A percentile compares a stretch with the other conserved stretches of the same genome.
phyloP scores from a whole-genome alignment of 225 moss, liverwort and hornwort species.

The Physcomitrium patens region DNA sequence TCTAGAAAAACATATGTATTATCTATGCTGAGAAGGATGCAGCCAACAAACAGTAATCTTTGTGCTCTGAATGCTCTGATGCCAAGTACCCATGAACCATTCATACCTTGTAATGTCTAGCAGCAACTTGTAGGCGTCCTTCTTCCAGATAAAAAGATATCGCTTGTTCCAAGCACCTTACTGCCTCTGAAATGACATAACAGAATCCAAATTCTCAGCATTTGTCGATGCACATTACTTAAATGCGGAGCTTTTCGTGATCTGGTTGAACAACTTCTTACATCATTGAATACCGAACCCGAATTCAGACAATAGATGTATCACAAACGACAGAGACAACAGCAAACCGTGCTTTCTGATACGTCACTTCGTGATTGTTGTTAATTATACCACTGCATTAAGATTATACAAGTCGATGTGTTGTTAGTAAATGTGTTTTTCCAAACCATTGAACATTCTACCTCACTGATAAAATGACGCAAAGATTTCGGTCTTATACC shows the following conservation, averaged over 20 bases:
- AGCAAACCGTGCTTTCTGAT: too few species aligned
- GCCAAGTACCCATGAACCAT: neutral
- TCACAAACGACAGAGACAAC: too few species aligned
- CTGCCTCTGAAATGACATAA: slow-evolving; percentile 27
- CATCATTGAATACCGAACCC: too few species aligned
- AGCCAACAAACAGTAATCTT: too few species aligned
- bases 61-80: too few species aligned
- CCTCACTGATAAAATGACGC: too few species aligned
- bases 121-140: slow-evolving; percentile 37
- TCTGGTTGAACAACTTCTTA: too few species aligned
- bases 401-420: neutral
- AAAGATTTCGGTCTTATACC: neutral
- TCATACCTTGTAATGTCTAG: slow-evolving; percentile 30
- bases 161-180: slow-evolving; percentile 32
- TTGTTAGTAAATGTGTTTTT: neutral
- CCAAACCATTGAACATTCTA: neutral
- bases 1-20: too few species aligned
- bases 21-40: too few species aligned
- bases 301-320: too few species aligned
- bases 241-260: neutral
- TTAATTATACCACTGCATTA: too few species aligned
- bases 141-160: slow-evolving; percentile 28
- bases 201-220: neutral
- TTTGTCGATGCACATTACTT: neutral
- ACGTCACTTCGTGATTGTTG: too few species aligned